These are phyloP conservation scores for Scytalidium lignicola DNA, from an alignment of 2,329 filamentous ascomycete genomes.

Conservation along the genomic window DNA sequence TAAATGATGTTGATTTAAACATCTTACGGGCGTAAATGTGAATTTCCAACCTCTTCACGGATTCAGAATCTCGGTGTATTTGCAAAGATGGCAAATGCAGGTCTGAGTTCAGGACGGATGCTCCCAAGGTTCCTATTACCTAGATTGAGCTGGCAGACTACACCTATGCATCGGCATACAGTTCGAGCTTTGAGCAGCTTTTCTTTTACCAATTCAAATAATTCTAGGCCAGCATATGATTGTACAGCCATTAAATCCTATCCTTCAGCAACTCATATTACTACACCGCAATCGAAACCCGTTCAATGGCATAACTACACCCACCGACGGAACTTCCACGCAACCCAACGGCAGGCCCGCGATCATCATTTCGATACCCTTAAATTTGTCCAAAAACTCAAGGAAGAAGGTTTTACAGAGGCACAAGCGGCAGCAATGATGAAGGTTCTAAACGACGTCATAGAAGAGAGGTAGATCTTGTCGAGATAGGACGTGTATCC, in stretches of 20 bases:
- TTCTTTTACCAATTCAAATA: conserved; percentile 5
- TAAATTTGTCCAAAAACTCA: conserved; percentile 88
- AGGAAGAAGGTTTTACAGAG: conserved; percentile 90
- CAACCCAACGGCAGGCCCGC: conserved; percentile 53
- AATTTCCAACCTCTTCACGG: no score
- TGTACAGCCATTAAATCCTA: not conserved
- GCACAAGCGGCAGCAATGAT: conserved; percentile 97
- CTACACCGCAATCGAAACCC: conserved; percentile 1
- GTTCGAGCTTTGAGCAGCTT: conserved; percentile 20
- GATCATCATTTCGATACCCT: conserved; percentile 98
- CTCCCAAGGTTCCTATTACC: conserved; percentile 28
- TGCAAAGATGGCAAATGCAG: conserved; percentile 21
- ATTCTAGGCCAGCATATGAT: conserved; percentile 4
- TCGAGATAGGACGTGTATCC: conserved; percentile 1
- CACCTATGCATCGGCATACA: conserved; percentile 11
- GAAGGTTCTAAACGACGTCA: conserved; percentile 93
- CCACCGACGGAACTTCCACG: conserved; percentile 55
- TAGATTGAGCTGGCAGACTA: conserved; percentile 27
- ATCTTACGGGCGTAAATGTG: no score
- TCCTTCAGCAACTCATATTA: conserved; percentile 4
- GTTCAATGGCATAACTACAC: conserved; percentile 15
- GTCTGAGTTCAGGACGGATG: conserved; percentile 13
- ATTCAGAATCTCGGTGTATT: no score
- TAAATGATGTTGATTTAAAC: not conserved
- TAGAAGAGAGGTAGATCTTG: conserved; percentile 71